Evolutionary conservation across 108 stramenopile genomes (phyloP), one percentile per base, ranked within the genome.

Genomic region (Aurantiochytrium sp.): DNA sequence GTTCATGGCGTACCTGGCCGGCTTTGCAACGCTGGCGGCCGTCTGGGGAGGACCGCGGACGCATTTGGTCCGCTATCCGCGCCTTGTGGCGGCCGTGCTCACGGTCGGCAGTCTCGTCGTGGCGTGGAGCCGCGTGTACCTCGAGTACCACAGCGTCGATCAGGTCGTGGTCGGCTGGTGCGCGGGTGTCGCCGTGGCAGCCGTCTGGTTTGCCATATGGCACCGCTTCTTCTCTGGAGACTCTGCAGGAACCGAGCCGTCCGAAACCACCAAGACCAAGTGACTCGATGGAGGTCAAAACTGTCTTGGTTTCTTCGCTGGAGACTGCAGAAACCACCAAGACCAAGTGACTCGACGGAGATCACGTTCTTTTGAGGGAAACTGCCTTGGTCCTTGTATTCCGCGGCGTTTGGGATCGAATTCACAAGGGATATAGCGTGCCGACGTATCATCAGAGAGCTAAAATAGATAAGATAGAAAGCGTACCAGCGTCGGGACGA

Each of bases 141-240:
- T 92, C 27, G 89, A 86, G 53, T 92, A 92, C 68, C 92, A 92
- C 55, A 88, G 89, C 1, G 27, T 48, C 19, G 53, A 36, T 19
- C 92, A 92, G 85, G 92, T 92, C 17, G 21, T 86, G 21, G 90
- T 86, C 19, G 92, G 92, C 41, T 90, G 88, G n/a, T 36, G 55
- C 31, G 41, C 89, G 2, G 92, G 92, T 1, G 15, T 55, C 37
- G 1, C 22, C 4, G 86, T 89, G 24, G 92, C 90, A 1, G 52
- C 34, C 2, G 37, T 39, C 27, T 92, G 92, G 92, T 55, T 88
- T 73, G 17, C 48, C 32, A 24, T 92, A 22, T 91, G 45, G 42
- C 15, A 6, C 8, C 27, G 39, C 39, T 42, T 41, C 42, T 37
- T 19, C 24, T 6, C 34, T 10, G 15, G 19, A 0, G 59, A 19